Evolutionary conservation across 169 alveolate species (phyloP).

Genomic region (Plasmodium reichenowi): DNA sequence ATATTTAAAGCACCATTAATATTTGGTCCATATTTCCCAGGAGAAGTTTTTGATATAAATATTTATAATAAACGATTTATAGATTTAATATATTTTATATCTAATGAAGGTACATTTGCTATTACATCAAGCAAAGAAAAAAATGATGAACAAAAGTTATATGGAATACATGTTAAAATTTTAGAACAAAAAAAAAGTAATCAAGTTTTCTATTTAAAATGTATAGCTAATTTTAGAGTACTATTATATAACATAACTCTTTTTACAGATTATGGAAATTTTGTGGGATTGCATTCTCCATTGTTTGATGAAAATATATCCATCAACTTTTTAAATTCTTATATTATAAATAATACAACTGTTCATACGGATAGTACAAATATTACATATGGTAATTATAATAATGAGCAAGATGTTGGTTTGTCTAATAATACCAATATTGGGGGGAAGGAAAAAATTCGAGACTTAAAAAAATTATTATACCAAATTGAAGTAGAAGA

Average conservation of each 20-base stretch:
- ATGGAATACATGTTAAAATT: conserved; percentile 63
- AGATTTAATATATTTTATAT: conserved; percentile 45
- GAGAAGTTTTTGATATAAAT: conserved; percentile 39
- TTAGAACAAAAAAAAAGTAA: conserved; percentile 18
- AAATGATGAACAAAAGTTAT: conserved; percentile 22
- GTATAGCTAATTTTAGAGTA: conserved; percentile 50
- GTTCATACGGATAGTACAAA: neutral
- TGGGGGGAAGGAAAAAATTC: conserved; percentile 26
- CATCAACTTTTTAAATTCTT: neutral
- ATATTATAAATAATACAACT: neutral
- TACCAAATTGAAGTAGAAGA: conserved; percentile 40
- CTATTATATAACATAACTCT: conserved; percentile 39
- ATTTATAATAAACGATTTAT: conserved; percentile 44
- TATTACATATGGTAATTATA: neutral
- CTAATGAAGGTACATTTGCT: conserved; percentile 60
- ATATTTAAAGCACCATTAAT: conserved; percentile 29
- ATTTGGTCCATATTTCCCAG: conserved; percentile 69
- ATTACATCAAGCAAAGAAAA: conserved; percentile 40
- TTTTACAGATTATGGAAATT: conserved; percentile 42
- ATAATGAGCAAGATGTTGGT: neutral
- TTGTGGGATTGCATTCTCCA: conserved; percentile 52
- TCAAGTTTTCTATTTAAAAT: conserved; percentile 38
- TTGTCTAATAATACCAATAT: neutral
- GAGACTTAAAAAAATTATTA: conserved; percentile 18
- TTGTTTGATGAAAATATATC: conserved; percentile 32